Base-by-base conservation (phyloP, 2,329 filamentous ascomycete genomes). In the Verticillium tricorpus region DNA sequence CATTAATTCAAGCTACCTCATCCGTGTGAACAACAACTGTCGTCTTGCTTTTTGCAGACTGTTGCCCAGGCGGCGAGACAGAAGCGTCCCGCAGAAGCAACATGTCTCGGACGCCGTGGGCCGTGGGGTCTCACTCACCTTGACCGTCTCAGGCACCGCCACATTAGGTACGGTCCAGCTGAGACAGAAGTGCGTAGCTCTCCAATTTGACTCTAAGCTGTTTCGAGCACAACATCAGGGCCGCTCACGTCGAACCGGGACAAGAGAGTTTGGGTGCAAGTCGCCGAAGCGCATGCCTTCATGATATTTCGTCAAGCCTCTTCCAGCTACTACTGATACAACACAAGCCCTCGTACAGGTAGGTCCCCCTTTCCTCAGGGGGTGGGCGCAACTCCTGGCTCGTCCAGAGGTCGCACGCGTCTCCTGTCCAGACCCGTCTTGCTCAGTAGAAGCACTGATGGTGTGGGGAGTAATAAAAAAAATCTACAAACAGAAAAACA, bases 401-500 rank as follows among this genome's bases (percentile, higher is more conserved):
- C 40, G 6, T 50, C 40, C 40, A 50, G 40, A 25, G 40, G 40
- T 17, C 8, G 40, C 40, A 22, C 40, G n/a, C 40, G 40, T 50
- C 40, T 50, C 40, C 40, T 50, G 40, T 50, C 40, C 40, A 50
- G 40, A 50, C 40, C 40, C 40, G 19, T 50, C 40, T 50, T 22
- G 40, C 40, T 50, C 40, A 22, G 25, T 19, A 50, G 40, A 22
- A 50, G 40, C 40, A 50, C 40, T n/a, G n/a, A 17, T 50, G 40
- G 8, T 50, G 40, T 7, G 40, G 40, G 19, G 28, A 28, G 40
- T 50, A 50, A 50, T 50, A 28, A 35, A 55, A 56, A 56, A 50
- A 57, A 45, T 52, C 17, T 37, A 62, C 25, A 31, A 50, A n/a
- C 57, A 58, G 19, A 57, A 62, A 58, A 59, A 60, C 57, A 34